A percentile compares a stretch with the other conserved stretches of the same genome.
These are phyloP conservation scores for Cucurbita ficifolia DNA, from an alignment of 306 rosid genomes.

Conservation along the genomic window DNA sequence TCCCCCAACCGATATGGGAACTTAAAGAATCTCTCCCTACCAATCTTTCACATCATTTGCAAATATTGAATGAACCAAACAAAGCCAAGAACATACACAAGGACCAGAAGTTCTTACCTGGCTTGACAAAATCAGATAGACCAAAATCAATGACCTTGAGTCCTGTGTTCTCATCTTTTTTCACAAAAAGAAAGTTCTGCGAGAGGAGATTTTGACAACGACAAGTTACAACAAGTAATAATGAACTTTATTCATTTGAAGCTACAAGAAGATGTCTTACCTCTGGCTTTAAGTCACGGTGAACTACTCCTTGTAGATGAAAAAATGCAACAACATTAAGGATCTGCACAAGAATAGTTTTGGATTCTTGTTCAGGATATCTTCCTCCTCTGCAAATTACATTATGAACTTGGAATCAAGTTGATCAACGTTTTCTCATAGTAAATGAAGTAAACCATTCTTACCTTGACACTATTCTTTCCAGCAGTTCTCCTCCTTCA, in stretches of 20 bases:
- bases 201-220: not conserved
- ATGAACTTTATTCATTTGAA: not conserved
- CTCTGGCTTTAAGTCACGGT: constrained; percentile 98
- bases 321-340: constrained; percentile 65
- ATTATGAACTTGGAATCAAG: not conserved
- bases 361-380: constrained; percentile 81
- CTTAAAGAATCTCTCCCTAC: not conserved
- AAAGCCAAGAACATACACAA: constrained; percentile 1
- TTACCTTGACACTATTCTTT: constrained; percentile 86
- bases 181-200: constrained; percentile 87
- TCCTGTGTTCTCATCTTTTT: constrained; percentile 57
- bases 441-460: not conserved
- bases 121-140: constrained; percentile 83
- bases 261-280: constrained; percentile 19
- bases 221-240: not conserved
- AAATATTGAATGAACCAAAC: not conserved
- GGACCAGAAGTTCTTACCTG: constrained; percentile 40
- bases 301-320: constrained; percentile 95
- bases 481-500: constrained; percentile 93
- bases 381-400: constrained; percentile 78
- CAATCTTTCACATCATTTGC: not conserved
- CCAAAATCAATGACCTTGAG: constrained; percentile 94
- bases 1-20: too few relatives aligned
- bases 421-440: not conserved
- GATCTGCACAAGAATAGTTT: constrained; percentile 75